Base-by-base conservation (phyloP, 2,329 filamentous ascomycete genomes). In the Aspergillus uvarum region DNA sequence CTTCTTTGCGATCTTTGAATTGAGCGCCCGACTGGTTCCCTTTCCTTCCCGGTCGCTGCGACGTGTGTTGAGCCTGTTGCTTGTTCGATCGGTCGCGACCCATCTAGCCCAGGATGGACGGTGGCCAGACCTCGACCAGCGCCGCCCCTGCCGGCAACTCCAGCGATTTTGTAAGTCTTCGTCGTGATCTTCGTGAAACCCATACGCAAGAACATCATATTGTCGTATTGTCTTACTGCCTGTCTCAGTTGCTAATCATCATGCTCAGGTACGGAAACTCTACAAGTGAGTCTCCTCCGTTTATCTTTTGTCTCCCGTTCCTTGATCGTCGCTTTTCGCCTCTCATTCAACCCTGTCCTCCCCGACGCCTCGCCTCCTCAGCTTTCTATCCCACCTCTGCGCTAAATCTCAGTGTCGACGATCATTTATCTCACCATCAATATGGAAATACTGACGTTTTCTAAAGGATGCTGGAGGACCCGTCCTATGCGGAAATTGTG, bases 401-500 rank as follows among this genome's bases (percentile, higher is more conserved):
- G n/a, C 35, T 26, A 14, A 14, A 16, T 31, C 19, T 59, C 51
- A 21, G 10, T 31, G 16, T 29, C 31, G 24, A 42, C 64, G 50
- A 63, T 57, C 31, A 11, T 22, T 51, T 35, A 49, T 53, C 5
- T 38, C 29, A 16, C n/a, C 29, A 35, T 38, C 29, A 50, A 42
- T 16, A 53, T 57, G 53, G 26, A 22, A 22, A n/a, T 26, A 55
- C 61, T 63, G 47, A 63, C 55, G 32, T 60, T 54, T 61, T 24
- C 49, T 54, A 29, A 73, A 96, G 92, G 76, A 99, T 99, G 95
- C 82, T 99, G 70, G 94, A 98, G 78, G 96, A 96, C 72, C 93
- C 93, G 38, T 89, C 91, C 56, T 96, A 99, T 76, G 88, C 93
- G 69, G 89, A 90, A 62, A 93, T 98, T 62, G 95, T 98, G 52